Conservation (phyloP, 2,329 filamentous ascomycete genomes). For the Penicillium sp. region DNA sequence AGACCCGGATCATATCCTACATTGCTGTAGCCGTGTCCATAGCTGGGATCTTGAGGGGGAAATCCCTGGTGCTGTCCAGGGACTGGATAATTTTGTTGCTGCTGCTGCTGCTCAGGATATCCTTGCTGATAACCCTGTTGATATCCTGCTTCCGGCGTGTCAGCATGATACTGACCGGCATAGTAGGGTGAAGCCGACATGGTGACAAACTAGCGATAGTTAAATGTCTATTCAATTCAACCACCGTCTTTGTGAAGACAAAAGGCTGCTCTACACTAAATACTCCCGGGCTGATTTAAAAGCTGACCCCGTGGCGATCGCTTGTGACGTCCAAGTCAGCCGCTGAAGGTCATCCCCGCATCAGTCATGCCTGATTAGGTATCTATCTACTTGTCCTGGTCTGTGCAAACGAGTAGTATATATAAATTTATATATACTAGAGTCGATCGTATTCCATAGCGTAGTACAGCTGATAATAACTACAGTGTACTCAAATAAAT, state of each 20-base stretch:
- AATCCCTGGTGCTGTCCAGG: slow-evolving; percentile 9
- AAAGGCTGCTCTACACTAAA: no score
- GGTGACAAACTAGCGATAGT: background rate
- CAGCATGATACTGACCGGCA: background rate
- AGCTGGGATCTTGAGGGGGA: slow-evolving; percentile 23
- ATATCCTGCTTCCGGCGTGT: background rate
- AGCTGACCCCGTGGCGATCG: slow-evolving; percentile 1
- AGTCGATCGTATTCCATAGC: background rate
- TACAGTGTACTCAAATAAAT: background rate
- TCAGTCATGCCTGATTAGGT: background rate
- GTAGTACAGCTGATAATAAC: background rate
- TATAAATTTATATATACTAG: no score
- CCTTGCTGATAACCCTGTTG: slow-evolving; percentile 3
- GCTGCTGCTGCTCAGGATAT: slow-evolving; percentile 7
- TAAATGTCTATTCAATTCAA: background rate
- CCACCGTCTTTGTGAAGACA: no score
- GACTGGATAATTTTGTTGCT: slow-evolving; percentile 17
- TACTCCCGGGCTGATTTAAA: background rate
- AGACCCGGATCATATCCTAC: background rate
- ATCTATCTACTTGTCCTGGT: background rate
- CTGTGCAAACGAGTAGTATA: background rate
- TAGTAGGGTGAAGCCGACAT: slow-evolving; percentile 15
- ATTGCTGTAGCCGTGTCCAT: slow-evolving; percentile 20
- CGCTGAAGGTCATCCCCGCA: slow-evolving; percentile 2
- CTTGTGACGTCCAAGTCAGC: background rate